These are phyloP conservation scores for Pythium rhizo-oryzae DNA, from an alignment of 352 stramenopile species.

Conservation along the genomic window DNA sequence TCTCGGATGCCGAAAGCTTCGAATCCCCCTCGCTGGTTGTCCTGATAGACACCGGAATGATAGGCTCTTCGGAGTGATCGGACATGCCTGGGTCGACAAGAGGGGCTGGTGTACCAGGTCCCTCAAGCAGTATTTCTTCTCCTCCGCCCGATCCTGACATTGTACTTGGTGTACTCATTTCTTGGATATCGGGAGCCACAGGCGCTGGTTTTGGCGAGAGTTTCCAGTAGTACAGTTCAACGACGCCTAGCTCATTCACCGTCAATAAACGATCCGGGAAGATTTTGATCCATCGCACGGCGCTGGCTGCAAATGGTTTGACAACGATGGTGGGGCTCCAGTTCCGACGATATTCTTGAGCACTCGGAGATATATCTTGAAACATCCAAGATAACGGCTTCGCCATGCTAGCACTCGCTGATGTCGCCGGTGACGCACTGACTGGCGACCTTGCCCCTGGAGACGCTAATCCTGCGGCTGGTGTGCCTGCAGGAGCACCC, in stretches of 20 bases:
- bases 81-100: neutral
- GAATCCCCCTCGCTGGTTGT: neutral
- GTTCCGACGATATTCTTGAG: conserved; percentile 57
- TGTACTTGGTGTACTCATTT: conserved; percentile 1
- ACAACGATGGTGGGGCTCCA: conserved; percentile 67
- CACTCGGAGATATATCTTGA: conserved; percentile 49
- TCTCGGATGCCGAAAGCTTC: neutral
- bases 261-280: conserved; percentile 76
- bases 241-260: conserved; percentile 82
- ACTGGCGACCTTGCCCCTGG: conserved; percentile 14
- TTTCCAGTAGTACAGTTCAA: conserved; percentile 89
- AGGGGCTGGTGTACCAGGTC: conserved; percentile 17
- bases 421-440: neutral
- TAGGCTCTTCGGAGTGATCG: neutral
- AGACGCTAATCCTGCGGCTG: conserved; percentile 1
- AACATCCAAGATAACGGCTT: conserved; percentile 70
- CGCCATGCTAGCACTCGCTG: conserved; percentile 6
- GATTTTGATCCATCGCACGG: conserved; percentile 70
- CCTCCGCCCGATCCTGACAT: neutral
- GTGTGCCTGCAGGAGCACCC: conserved; percentile 1
- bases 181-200: neutral
- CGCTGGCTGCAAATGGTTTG: conserved; percentile 58
- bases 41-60: conserved; percentile 8
- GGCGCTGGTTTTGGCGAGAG: conserved; percentile 56
- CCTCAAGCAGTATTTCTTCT: neutral